Base-by-base conservation (phyloP, 2,329 filamentous ascomycete species). In the Cryoendolithus antarcticus region DNA sequence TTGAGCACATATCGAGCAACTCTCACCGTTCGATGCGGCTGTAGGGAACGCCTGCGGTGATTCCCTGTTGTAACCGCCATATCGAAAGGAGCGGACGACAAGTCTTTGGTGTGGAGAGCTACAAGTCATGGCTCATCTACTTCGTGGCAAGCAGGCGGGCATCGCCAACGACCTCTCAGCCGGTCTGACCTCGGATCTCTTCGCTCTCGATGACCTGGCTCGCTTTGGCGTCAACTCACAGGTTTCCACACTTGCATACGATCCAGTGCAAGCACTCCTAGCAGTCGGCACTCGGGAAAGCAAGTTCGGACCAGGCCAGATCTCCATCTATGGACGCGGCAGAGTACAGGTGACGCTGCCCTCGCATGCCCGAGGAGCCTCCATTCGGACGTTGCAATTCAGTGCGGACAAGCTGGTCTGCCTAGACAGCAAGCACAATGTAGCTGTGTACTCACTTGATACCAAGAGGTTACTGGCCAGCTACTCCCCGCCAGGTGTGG, bases 71-170 rank as follows among this genome's bases (percentile, higher is more conserved):
- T 27, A 27, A 6, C 24, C 24, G 24, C 4, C 24, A 27, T 27
- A 27, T 27, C 24, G 24, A 27, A 27, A 27, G 24, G 24, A 27
- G 24, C 24, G 24, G 24, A 27, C 24, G 24, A 27, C 24, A 27
- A 27, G 24, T 3, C 24, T 27, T 27, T 27, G 24, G 24, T 27
- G 24, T 8, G 24, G 24, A 41, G 39, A 35, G 39, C 39, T 41
- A 35, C 36, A n/a, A 24, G 35, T 31, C 30, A 95, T 95, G 88
- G 78, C 88, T 40, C 77, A 82, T 53, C 89, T 96, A 59, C 67
- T 98, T 46, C 74, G 91, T 59, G 82, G 84, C 52, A 95, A 93
- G 71, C 91, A 96, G 71, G 77, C 86, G 41, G 91, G 91, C 55
- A 82, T 98, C 52, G 82, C 86, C 59, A 84, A 81, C 63, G 91